Percentiles rank a stretch among this genome's conserved stretches.
Evolutionary conservation across 768 basidiomycete genomes (phyloP).

Genomic region (Suillus alpinus): DNA sequence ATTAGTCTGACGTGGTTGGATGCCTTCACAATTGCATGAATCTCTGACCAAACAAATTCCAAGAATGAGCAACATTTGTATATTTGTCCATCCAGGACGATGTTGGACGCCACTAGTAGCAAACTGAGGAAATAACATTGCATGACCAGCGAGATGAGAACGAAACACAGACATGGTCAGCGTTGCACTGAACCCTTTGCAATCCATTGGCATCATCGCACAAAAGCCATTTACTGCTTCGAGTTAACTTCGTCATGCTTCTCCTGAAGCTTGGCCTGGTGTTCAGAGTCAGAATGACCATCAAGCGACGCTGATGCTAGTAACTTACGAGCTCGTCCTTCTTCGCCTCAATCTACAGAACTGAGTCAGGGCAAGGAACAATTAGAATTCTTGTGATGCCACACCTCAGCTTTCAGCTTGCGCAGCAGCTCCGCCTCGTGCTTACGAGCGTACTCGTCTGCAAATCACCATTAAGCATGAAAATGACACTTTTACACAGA

Average conservation of each 20-base stretch:
- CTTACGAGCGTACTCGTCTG: conserved; percentile 63
- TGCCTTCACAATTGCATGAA: background rate
- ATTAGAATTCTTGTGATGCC: conserved; percentile 11
- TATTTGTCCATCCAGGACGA: background rate
- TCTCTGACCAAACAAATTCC: background rate
- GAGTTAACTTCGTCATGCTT: conserved; percentile 4
- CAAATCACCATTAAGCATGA: background rate
- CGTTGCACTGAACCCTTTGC: background rate
- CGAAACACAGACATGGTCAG: too few relatives aligned
- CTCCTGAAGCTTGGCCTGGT: background rate
- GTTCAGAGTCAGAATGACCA: background rate
- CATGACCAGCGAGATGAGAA: background rate
- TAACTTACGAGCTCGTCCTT: conserved; percentile 31
- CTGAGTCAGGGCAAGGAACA: background rate
- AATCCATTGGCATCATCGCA: background rate
- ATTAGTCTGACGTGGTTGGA: background rate
- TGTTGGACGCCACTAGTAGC: background rate
- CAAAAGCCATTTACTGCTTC: background rate
- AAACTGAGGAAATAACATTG: background rate
- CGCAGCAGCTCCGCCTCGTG: conserved; percentile 57
- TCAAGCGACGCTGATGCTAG: too few relatives aligned
- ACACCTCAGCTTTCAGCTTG: conserved; percentile 58
- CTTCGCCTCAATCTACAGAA: conserved; percentile 27
- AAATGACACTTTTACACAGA: background rate
- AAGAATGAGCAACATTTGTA: background rate